A percentile compares a stretch with the other conserved stretches of the same genome.
Conservation (phyloP, 2,329 filamentous ascomycete genomes). For the Corniculantispora saksenae region DNA sequence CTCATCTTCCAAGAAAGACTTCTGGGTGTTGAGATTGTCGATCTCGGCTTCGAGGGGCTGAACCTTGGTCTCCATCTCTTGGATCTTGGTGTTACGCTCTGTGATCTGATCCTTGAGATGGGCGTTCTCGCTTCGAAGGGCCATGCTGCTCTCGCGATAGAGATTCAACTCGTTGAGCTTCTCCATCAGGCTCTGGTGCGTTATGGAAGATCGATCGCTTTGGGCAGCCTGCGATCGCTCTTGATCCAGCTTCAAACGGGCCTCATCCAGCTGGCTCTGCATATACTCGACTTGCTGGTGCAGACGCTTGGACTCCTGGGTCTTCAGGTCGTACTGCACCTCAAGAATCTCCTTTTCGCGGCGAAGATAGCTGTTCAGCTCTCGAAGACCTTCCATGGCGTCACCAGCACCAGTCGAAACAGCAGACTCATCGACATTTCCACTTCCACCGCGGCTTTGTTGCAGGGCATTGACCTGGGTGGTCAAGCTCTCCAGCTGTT, state of each 20-base stretch:
- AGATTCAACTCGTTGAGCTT: slow-evolving; percentile 95
- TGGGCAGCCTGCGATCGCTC: slow-evolving; percentile 79
- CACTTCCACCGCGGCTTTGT: slow-evolving; percentile 64
- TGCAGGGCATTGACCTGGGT: slow-evolving; percentile 79
- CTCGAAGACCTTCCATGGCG: slow-evolving; percentile 75
- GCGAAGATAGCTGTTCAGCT: slow-evolving; percentile 87
- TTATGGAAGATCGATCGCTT: slow-evolving; percentile 69
- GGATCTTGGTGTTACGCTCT: slow-evolving; percentile 73
- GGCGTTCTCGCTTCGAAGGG: slow-evolving; percentile 81
- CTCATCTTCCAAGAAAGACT: slow-evolving; percentile 81
- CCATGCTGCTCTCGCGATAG: slow-evolving; percentile 91
- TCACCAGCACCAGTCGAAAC: slow-evolving; percentile 55
- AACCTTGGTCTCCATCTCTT: slow-evolving; percentile 72
- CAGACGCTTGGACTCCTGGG: slow-evolving; percentile 82
- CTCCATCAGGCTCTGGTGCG: slow-evolving; percentile 87
- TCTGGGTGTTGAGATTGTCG: slow-evolving; percentile 77
- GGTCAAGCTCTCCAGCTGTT: slow-evolving; percentile 82
- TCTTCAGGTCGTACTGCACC: slow-evolving; percentile 89
- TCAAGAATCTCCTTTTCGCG: slow-evolving; percentile 98
- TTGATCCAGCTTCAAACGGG: slow-evolving; percentile 84
- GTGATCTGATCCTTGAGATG: slow-evolving; percentile 75
- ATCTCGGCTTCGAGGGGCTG: slow-evolving; percentile 81
- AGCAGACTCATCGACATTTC: slow-evolving; percentile 54
- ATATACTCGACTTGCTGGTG: slow-evolving; percentile 88
- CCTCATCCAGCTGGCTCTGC: slow-evolving; percentile 85